Evolutionary conservation across 2,329 filamentous ascomycete genomes (phyloP).

Genomic region (Claviceps humidiphila): DNA sequence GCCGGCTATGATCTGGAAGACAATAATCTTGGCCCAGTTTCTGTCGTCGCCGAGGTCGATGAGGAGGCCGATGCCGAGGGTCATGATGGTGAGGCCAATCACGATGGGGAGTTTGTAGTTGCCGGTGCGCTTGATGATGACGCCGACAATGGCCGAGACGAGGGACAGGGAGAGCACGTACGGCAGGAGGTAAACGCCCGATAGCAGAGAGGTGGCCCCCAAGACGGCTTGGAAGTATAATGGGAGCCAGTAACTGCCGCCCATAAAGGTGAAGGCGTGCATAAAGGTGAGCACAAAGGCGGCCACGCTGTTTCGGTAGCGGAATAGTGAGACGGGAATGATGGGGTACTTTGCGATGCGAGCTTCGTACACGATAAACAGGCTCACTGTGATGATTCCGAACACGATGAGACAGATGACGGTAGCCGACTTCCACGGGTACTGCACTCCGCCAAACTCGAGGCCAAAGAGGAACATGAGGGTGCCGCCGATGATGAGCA

Average conservation of each 20-base stretch:
- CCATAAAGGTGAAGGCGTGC: constrained; percentile 68
- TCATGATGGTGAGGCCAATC: constrained; percentile 42
- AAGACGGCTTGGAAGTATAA: constrained; percentile 74
- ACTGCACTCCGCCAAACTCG: constrained; percentile 65
- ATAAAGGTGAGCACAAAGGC: constrained; percentile 54
- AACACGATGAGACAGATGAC: constrained; percentile 70
- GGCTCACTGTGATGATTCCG: constrained; percentile 44
- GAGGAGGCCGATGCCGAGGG: constrained; percentile 51
- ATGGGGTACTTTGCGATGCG: constrained; percentile 64
- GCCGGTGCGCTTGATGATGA: constrained; percentile 50
- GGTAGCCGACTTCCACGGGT: constrained; percentile 61
- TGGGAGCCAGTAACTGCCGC: constrained; percentile 66
- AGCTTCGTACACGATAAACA: constrained; percentile 64
- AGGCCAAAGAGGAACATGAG: constrained; percentile 79
- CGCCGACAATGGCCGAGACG: constrained; percentile 42
- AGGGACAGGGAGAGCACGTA: constrained; percentile 55
- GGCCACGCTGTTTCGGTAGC: constrained; percentile 49
- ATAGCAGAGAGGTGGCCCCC: constrained; percentile 53
- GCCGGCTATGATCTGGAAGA: constrained; percentile 51
- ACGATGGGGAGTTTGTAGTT: constrained; percentile 50
- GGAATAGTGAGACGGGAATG: constrained; percentile 63
- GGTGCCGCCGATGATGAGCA: constrained; percentile 59
- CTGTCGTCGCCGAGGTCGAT: constrained; percentile 45
- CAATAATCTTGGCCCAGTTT: constrained; percentile 42
- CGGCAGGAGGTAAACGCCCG: constrained; percentile 62